Evolutionary conservation across 208 protist species (phyloP).

Genomic region (Leishmania tropica): DNA sequence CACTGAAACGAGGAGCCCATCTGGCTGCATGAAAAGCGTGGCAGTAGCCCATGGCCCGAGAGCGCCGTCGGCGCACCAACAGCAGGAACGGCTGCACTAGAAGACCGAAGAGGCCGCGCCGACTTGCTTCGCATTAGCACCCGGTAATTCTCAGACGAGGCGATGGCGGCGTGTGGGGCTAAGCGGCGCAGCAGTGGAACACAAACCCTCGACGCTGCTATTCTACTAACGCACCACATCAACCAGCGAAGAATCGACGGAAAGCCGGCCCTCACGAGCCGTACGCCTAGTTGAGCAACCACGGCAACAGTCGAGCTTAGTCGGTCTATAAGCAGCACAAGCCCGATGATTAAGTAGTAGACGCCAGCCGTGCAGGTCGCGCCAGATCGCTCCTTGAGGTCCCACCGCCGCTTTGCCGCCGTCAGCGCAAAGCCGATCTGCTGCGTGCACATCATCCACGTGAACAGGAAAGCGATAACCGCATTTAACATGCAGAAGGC

Average conservation of each 20-base stretch:
- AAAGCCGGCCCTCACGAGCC: background rate
- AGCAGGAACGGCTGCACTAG: background rate
- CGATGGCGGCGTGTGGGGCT: background rate
- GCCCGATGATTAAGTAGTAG: conserved; percentile 34
- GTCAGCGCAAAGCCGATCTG: conserved; percentile 38
- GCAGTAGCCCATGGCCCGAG: background rate
- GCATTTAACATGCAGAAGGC: conserved; percentile 37
- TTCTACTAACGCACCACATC: background rate
- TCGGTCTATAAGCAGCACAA: conserved; percentile 14
- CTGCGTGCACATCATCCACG: conserved; percentile 40
- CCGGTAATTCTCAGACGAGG: background rate
- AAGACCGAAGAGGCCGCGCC: background rate
- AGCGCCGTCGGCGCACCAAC: background rate
- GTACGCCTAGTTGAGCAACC: background rate
- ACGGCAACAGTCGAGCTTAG: background rate
- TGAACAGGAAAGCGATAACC: conserved; percentile 38
- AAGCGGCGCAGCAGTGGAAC: background rate
- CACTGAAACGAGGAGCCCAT: background rate
- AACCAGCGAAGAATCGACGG: background rate
- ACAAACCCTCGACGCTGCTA: background rate
- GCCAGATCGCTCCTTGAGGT: conserved; percentile 14
- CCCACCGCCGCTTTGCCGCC: conserved; percentile 23
- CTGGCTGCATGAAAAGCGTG: background rate
- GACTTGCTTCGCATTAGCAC: background rate
- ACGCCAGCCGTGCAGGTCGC: conserved; percentile 23